phyloP scores from a whole-genome alignment of 768 basidiomycete genomes.

The Serendipita vermifera region DNA sequence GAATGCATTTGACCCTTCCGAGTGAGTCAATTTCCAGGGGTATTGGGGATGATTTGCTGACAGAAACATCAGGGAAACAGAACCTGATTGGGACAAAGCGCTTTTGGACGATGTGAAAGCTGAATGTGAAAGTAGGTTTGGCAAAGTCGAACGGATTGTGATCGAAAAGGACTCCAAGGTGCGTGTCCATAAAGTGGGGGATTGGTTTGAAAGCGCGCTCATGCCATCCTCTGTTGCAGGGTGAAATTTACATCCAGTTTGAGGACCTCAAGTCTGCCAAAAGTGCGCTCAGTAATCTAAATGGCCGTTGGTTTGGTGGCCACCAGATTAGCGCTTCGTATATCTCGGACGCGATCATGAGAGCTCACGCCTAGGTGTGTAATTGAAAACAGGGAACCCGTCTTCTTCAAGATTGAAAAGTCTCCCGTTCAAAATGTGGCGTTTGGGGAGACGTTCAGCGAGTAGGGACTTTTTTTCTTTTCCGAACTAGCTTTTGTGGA shows the following conservation, averaged over 20 bases:
- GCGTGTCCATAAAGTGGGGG: slow-evolving; percentile 22
- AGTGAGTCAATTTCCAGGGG: slow-evolving; percentile 39
- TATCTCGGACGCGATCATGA: slow-evolving; percentile 90
- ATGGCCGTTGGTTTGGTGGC: slow-evolving; percentile 95
- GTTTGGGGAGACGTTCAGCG: too few relatives aligned
- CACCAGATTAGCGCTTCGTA: slow-evolving; percentile 75
- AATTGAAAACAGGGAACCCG: too few relatives aligned
- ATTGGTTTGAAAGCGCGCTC: not conserved
- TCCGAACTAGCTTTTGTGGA: too few relatives aligned
- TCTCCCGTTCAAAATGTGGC: too few relatives aligned
- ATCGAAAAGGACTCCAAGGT: slow-evolving; percentile 92
- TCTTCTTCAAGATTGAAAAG: too few relatives aligned
- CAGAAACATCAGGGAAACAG: slow-evolving; percentile 59
- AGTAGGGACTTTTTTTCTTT: too few relatives aligned
- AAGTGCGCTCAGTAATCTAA: slow-evolving; percentile 76
- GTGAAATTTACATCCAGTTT: slow-evolving; percentile 96
- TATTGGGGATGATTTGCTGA: slow-evolving; percentile 10
- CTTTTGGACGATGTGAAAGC: slow-evolving; percentile 92
- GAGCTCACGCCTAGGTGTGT: slow-evolving; percentile 48
- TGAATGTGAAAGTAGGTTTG: slow-evolving; percentile 88
- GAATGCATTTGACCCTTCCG: slow-evolving; percentile 97
- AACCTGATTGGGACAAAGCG: slow-evolving; percentile 91
- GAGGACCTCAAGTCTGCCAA: slow-evolving; percentile 63
- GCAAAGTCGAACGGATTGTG: slow-evolving; percentile 73
- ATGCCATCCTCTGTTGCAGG: slow-evolving; percentile 34